Evolutionary conservation across 176 grass and related monocot genomes (phyloP), one percentile per base, ranked within the genome.

Genomic region (Hordeum marinum): DNA sequence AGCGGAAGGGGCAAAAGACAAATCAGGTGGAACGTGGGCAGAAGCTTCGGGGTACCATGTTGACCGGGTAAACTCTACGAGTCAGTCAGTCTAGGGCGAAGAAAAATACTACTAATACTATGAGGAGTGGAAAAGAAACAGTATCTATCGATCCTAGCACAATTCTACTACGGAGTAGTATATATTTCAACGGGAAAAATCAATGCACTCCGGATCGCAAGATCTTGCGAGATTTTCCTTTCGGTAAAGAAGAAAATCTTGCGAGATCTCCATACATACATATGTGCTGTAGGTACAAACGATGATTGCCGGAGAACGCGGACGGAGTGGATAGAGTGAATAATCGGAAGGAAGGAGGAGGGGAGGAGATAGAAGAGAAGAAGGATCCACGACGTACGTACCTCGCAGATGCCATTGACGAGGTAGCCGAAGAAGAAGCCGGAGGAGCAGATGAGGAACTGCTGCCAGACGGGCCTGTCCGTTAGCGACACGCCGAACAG

Each of bases 391-490:
- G 34, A n/a, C n/a, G n/a, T 37, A n/a, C 11, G 68, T 23, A 95
- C 96, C 96, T 98, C 93, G 75, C 96, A 98, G 80, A 98, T 79
- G 81, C 96, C 96, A 92, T 98, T 98, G 78, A 98, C 84, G 31
- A 98, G 91, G 88, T 95, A 98, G 26, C 93, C 96, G 37, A 95
- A 94, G 91, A 98, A 98, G 87, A 98, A 98, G 2, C 96, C 96
- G 14, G 88, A 90, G 8, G 89, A 92, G 78, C 96, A 98, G 75
- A 98, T 89, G 11, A 98, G 43, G 84, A 98, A 98, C 83, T 95
- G 96, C 84, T 95, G 91, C 96, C 93, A 98, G 64, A 78, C 88
- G 17, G 96, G 87, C 54, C 81, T 90, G 72, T 92, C 85, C 24
- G 89, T 86, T 60, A 98, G 89, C 18, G 91, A 81, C 45, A 98